Base-by-base conservation (phyloP, 2,329 filamentous ascomycete species). In the Thielaviopsis ethacetica region DNA sequence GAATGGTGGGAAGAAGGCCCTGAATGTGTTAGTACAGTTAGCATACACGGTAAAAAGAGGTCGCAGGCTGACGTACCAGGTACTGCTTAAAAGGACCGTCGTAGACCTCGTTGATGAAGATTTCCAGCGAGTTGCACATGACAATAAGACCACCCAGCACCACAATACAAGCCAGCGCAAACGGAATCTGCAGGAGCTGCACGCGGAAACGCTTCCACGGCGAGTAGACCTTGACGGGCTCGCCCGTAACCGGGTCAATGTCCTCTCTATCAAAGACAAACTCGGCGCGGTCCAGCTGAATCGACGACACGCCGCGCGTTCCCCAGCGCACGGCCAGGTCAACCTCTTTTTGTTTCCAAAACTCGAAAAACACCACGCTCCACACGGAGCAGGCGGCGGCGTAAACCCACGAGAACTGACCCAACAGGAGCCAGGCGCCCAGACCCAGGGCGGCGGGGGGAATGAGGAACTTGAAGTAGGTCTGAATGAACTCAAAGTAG, bases 41-140 rank as follows among this genome's bases (percentile, higher is more conserved):
- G 24, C 7, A 21, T 9, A 58, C 41, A 34, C 13, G 27, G 12
- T 56, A 1, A 6, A 3, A 53, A 41, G 19, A 13, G 5, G 24
- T 13, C 30, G 26, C 6, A 5, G 53, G 38, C 2, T 6, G 59
- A 71, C 82, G 69, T 70, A 91, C 89, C 64, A 98, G 70, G 61
- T 94, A 84, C 21, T 80, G 79, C 72, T 97, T 95, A 63, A 95
- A 82, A 0, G 90, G 89, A 0, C 93, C 93, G 61, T 84, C 80
- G 70, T 98, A 97, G 17, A 97, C 83, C 70, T 98, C 90, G 0
- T 87, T 91, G 64, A 98, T 88, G 72, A 97, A 96, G 34, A 97
- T 88, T 68, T 98, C 93, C 62, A 96, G 88, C 7, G 84, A 87
- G 69, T 97, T 97, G 67, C 88, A 93, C 15, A 82, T 82, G 13